Conservation (phyloP, 1,139 yeast genomes). For the Hyphopichia buzzinii region DNA sequence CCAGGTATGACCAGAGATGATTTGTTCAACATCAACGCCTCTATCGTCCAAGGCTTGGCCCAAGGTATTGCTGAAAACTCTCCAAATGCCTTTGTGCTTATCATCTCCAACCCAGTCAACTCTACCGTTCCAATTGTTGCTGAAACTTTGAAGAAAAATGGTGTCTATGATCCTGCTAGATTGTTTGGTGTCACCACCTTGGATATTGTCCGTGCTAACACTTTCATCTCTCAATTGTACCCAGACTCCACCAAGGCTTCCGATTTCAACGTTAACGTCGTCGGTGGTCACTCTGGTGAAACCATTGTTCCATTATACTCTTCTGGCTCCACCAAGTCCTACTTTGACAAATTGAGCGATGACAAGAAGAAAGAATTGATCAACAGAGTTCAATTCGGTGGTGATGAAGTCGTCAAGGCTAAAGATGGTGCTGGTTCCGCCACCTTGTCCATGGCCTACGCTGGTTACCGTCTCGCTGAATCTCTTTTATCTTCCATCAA, state of each 20-base stretch:
- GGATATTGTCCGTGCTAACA: slow-evolving; percentile 90
- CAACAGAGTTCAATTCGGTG: slow-evolving; percentile 96
- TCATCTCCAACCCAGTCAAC: slow-evolving; percentile 97
- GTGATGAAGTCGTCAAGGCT: slow-evolving; percentile 98
- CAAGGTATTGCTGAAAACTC: slow-evolving; percentile 81
- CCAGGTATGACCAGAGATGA: slow-evolving; percentile 99
- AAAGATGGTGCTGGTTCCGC: slow-evolving; percentile 99
- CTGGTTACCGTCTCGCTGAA: slow-evolving; percentile 93
- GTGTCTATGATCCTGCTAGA: slow-evolving; percentile 87
- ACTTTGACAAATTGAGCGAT: slow-evolving; percentile 43
- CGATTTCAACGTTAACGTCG: slow-evolving; percentile 72
- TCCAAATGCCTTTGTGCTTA: slow-evolving; percentile 84
- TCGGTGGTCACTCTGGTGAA: slow-evolving; percentile 99
- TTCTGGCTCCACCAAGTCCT: slow-evolving; percentile 43
- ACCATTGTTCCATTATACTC: slow-evolving; percentile 96
- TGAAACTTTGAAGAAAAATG: slow-evolving; percentile 83
- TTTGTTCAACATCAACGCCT: slow-evolving; percentile 94
- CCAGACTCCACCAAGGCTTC: slow-evolving; percentile 57
- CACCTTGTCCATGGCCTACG: slow-evolving; percentile 97
- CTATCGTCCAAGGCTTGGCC: slow-evolving; percentile 90
- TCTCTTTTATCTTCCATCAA: slow-evolving; percentile 76
- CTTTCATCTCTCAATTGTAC: slow-evolving; percentile 76
- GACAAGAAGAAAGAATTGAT: slow-evolving; percentile 70
- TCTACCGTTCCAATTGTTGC: slow-evolving; percentile 98
- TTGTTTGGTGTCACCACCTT: slow-evolving; percentile 97